A percentile compares a stretch with the other conserved stretches of the same genome.
Conservation (phyloP, 2,329 filamentous ascomycete species). For the Sporothrix curviconia region DNA sequence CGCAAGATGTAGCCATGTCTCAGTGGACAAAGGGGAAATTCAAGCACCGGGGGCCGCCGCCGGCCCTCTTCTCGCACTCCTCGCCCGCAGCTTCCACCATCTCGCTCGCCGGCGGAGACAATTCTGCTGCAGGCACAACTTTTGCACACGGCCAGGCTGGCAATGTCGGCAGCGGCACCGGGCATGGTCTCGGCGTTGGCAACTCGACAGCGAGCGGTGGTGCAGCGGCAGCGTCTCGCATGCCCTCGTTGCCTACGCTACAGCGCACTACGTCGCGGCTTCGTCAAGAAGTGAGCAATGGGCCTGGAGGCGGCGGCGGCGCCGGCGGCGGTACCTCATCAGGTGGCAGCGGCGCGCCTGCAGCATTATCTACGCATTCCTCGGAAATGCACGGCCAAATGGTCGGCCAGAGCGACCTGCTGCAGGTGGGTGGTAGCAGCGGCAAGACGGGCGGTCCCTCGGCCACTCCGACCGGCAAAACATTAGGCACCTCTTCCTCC, state of each 20-base stretch:
- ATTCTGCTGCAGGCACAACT: background rate
- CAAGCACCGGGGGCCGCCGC: constrained; percentile 52
- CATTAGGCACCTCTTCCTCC: too few relatives aligned
- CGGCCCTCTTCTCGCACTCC: constrained; percentile 73
- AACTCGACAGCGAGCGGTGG: background rate
- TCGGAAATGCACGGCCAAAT: background rate
- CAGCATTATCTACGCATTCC: background rate
- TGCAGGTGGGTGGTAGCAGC: background rate
- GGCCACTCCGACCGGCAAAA: background rate
- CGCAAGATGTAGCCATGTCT: constrained; percentile 31
- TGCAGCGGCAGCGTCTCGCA: background rate
- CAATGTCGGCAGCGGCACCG: background rate
- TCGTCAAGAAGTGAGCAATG: constrained; percentile 10
- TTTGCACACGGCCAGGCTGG: background rate
- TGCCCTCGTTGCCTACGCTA: constrained; percentile 13
- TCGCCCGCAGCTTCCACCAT: constrained; percentile 69
- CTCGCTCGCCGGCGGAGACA: constrained; percentile 45
- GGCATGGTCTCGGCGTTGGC: background rate
- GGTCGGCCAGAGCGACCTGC: background rate
- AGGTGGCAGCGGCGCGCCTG: too few relatives aligned
- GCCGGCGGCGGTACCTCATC: too few relatives aligned
- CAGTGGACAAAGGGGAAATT: constrained; percentile 40
- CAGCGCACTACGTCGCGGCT: constrained; percentile 18
- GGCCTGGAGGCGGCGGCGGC: background rate
- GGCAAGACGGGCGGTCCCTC: background rate